A percentile compares a stretch with the other conserved stretches of the same genome.
Conservation (phyloP, 2,329 filamentous ascomycete species). For the Botrytis medusae region DNA sequence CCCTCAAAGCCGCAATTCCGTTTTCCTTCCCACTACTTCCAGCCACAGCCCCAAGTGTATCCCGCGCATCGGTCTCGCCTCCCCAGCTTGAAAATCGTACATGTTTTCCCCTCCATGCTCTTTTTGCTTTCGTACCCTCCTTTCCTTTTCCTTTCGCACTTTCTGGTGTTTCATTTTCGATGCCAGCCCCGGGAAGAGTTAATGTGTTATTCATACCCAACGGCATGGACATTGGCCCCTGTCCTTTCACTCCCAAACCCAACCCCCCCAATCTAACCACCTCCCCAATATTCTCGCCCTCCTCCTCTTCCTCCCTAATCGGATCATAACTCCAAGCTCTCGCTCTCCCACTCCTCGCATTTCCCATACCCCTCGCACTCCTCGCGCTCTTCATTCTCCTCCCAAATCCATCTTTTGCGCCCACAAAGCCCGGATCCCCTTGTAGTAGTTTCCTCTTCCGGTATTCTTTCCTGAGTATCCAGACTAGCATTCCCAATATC, state of each 20-base stretch:
- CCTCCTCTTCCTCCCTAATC: conserved; percentile 17
- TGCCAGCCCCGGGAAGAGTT: background rate
- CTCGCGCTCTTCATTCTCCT: conserved; percentile 21
- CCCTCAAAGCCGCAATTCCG: conserved; percentile 7
- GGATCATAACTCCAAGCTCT: conserved; percentile 22
- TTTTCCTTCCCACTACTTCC: conserved; percentile 19
- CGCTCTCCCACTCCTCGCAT: background rate
- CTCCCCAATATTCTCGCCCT: background rate
- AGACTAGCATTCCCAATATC: conserved; percentile 20
- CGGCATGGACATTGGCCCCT: background rate
- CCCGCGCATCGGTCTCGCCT: background rate
- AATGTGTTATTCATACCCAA: background rate
- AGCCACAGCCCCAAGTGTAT: background rate
- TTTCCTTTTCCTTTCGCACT: conserved; percentile 7
- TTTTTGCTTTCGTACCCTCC: conserved; percentile 3
- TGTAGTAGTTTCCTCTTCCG: conserved; percentile 1
- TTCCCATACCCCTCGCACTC: background rate
- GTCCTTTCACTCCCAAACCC: background rate
- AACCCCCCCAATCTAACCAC: background rate
- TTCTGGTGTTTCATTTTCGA: background rate
- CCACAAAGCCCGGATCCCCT: conserved; percentile 12
- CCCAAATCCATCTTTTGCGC: conserved; percentile 19
- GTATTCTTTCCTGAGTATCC: conserved; percentile 19
- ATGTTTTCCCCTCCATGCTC: conserved; percentile 16
- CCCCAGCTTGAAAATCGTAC: conserved; percentile 17